Percentiles rank a stretch among this genome's conserved stretches.
These are phyloP conservation scores for Peniophora sp. DNA, from an alignment of 1,284 basidiomycete genomes.

Conservation along the genomic window DNA sequence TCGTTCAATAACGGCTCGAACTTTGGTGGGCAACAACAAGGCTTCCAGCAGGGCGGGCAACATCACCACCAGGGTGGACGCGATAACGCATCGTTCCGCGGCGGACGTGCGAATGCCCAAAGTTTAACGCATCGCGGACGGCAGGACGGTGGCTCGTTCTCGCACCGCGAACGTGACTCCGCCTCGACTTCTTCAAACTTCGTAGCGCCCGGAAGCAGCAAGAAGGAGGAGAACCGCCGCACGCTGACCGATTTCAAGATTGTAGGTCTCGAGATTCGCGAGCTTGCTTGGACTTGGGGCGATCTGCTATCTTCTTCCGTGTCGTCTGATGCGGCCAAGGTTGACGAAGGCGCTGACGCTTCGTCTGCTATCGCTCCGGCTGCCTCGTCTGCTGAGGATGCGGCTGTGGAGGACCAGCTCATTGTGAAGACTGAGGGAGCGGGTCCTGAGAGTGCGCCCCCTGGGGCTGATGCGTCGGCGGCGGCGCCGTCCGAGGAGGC, in stretches of 20 bases:
- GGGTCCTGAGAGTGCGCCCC: conserved; percentile 3
- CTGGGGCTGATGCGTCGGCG: neutral
- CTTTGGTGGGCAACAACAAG: conserved; percentile 32
- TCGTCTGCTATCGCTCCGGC: neutral
- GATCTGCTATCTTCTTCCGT: conserved; percentile 27
- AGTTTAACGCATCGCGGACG: conserved; percentile 40
- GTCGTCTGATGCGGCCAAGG: conserved; percentile 19
- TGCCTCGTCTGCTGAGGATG: conserved; percentile 1
- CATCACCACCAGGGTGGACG: conserved; percentile 18
- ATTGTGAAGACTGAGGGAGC: conserved; percentile 24
- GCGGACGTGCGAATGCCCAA: conserved; percentile 19
- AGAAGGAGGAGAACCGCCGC: conserved; percentile 74
- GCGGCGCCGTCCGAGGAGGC: conserved; percentile 1
- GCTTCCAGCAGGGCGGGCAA: conserved; percentile 9
- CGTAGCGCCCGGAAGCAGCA: conserved; percentile 36
- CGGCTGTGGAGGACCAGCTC: conserved; percentile 3
- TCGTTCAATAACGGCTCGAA: conserved; percentile 44
- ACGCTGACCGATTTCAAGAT: conserved; percentile 97
- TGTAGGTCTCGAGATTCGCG: conserved; percentile 75
- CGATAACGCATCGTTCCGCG: conserved; percentile 29
- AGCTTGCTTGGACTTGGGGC: conserved; percentile 72
- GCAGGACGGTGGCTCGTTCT: conserved; percentile 38
- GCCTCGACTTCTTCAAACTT: conserved; percentile 30
- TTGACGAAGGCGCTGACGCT: conserved; percentile 2
- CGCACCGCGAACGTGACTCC: conserved; percentile 32